Evolutionary conservation across 1,284 basidiomycete species (phyloP).

Genomic region (Cutaneotrichosporon daszewskae): DNA sequence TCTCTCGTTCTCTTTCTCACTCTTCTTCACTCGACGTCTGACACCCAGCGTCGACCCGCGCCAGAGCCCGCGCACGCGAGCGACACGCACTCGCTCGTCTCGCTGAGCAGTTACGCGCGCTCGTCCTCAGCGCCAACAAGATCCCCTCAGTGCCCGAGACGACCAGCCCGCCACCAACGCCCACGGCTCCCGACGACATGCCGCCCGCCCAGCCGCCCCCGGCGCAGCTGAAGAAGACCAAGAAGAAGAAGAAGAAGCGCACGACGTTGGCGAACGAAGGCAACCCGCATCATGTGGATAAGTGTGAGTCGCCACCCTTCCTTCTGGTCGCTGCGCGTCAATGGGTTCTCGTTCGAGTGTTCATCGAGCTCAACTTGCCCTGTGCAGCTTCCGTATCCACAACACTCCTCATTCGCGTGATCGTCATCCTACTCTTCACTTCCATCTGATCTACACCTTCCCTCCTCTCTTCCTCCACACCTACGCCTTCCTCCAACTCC

Average conservation of each 20-base stretch:
- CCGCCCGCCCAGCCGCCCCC: background rate
- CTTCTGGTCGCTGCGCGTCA: too few relatives aligned
- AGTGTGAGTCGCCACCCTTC: slow-evolving; percentile 46
- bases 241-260: slow-evolving; percentile 79
- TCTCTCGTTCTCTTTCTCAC: too few relatives aligned
- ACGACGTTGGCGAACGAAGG: slow-evolving; percentile 76
- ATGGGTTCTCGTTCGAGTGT: too few relatives aligned
- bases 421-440: too few relatives aligned
- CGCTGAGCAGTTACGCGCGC: slow-evolving; percentile 32
- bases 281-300: slow-evolving; percentile 82
- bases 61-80: slow-evolving; percentile 23
- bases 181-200: background rate
- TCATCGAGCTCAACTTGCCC: too few relatives aligned
- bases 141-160: slow-evolving; percentile 15
- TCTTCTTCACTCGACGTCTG: too few relatives aligned
- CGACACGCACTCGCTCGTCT: slow-evolving; percentile 28
- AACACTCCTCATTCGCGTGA: too few relatives aligned
- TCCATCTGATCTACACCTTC: too few relatives aligned
- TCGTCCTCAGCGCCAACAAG: slow-evolving; percentile 30
- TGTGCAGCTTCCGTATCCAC: too few relatives aligned
- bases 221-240: slow-evolving; percentile 39
- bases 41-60: slow-evolving; percentile 20
- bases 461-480: too few relatives aligned
- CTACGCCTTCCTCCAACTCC: too few relatives aligned
- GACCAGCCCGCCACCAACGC: background rate